phyloP scores from a whole-genome alignment of 2,329 filamentous ascomycete species.

The Paraconiothyrium brasiliense region DNA sequence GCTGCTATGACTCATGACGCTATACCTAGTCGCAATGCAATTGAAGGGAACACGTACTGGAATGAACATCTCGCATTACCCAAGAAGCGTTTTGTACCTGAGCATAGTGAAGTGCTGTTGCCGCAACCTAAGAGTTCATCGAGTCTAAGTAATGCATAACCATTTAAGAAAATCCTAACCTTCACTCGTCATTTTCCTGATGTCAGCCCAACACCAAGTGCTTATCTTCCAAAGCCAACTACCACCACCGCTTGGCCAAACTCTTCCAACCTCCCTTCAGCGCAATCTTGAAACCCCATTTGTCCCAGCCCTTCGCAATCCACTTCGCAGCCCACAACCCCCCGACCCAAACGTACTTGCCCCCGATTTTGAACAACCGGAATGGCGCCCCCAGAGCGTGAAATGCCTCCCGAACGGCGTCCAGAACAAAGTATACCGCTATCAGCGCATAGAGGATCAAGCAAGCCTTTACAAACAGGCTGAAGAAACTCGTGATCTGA shows the following conservation, averaged over 20 bases:
- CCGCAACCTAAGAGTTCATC: no score
- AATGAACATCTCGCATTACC: no score
- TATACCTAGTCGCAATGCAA: no score
- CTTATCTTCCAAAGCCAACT: background rate
- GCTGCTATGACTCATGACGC: no score
- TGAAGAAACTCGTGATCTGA: conserved; percentile 28
- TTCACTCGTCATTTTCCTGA: background rate
- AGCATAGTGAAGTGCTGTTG: no score
- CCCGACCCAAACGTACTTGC: conserved; percentile 24
- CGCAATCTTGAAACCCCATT: conserved; percentile 11
- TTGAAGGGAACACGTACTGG: no score
- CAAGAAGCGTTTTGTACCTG: no score
- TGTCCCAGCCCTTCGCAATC: conserved; percentile 12
- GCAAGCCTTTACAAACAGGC: conserved; percentile 29
- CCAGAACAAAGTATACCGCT: conserved; percentile 41
- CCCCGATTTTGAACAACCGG: conserved; percentile 21
- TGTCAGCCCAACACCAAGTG: background rate
- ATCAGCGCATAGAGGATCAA: conserved; percentile 35
- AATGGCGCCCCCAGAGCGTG: conserved; percentile 37
- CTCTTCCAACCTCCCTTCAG: conserved; percentile 26
- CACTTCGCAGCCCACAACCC: conserved; percentile 5
- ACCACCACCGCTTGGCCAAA: conserved; percentile 6
- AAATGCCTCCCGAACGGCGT: conserved; percentile 36
- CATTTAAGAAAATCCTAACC: background rate
- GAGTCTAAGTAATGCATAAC: background rate